Percentiles rank a stretch among this genome's conserved stretches.
These are phyloP conservation scores for Ceratocystis smalleyi DNA, from an alignment of 2,329 filamentous ascomycete species.

Conservation along the genomic window DNA sequence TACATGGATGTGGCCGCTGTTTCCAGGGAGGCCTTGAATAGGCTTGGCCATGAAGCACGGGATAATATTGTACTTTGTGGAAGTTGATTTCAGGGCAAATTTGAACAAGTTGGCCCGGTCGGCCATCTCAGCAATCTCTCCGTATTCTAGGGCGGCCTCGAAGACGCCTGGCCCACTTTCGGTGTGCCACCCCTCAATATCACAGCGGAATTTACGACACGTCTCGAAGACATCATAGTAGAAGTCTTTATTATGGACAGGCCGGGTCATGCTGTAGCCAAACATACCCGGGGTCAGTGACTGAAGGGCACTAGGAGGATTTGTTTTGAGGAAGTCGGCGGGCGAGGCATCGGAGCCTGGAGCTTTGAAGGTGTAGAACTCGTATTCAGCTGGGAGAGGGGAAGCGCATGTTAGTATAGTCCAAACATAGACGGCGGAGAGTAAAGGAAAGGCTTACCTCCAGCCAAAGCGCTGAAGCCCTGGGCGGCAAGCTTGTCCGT, in stretches of 20 bases:
- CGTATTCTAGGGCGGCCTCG: constrained; percentile 86
- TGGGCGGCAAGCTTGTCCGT: constrained; percentile 49
- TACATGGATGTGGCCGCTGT: constrained; percentile 90
- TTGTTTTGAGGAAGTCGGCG: constrained; percentile 56
- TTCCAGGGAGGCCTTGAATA: constrained; percentile 75
- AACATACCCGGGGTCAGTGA: constrained; percentile 88
- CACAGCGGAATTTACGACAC: constrained; percentile 60
- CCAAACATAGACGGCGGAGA: not conserved
- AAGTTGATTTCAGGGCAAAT: constrained; percentile 72
- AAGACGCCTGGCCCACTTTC: constrained; percentile 89
- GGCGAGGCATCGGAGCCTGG: constrained; percentile 50
- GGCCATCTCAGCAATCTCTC: constrained; percentile 75
- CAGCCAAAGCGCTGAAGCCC: constrained; percentile 75
- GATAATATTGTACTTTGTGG: constrained; percentile 75
- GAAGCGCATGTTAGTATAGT: not conserved
- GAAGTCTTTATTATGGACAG: constrained; percentile 81
- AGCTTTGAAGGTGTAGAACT: constrained; percentile 80
- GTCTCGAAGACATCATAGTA: constrained; percentile 78
- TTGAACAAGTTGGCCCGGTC: constrained; percentile 90
- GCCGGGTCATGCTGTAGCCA: constrained; percentile 76
- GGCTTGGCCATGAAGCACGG: constrained; percentile 99
- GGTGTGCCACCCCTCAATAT: constrained; percentile 90
- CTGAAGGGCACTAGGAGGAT: constrained; percentile 58
- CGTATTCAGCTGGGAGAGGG: constrained; percentile 58
- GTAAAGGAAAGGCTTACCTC: constrained; percentile 43